Evolutionary conservation across 2,329 filamentous ascomycete species (phyloP), one percentile per base, ranked within the genome.

Genomic region (Aureobasidium sp.): DNA sequence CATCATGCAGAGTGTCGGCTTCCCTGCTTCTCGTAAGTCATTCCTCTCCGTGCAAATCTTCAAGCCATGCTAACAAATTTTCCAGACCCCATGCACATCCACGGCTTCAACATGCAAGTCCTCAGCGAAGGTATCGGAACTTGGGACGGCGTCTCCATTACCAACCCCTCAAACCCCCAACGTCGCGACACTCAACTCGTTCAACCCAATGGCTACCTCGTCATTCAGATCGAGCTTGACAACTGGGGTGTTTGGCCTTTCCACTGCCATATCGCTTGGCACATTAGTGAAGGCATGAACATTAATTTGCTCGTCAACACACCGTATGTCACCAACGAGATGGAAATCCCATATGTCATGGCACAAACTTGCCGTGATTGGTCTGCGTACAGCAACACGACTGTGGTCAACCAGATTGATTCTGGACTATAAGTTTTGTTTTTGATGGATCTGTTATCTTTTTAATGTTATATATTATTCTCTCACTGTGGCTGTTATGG

Each of bases 221-320:
- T 71, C 44, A 65, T 79, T 1, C 80, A 82, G 37, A 79, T 78
- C 68, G 65, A 70, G 11, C 70, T 76, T 7, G 79, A 83, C 62
- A 83, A 83, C 65, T 80, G 80, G 3, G 81, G 81, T 3, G 70
- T 82, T 2, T 84, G 81, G 80, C 77, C 79, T 1, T 67, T 65
- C 62, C 64, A 66, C 25, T 68, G 68, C 57, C 57, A 49, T 68
- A 69, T 73, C 17, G 73, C 72, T 0, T 72, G 70, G 69, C 71
- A 74, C 56, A 67, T 73, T 12, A 65, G 62, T 5, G 67, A 65
- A 6, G 72, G 72, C 3, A 41, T 72, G 15, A 71, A 71, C 61
- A 63, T 73, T 27, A 72, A 70, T 36, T 56, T 73, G n/a, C 56
- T 74, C 2, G 71, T 72, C 47, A 62, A 66, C 8, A 69, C 68